Evolutionary conservation across 805 yeast species (phyloP), one percentile per base, ranked within the genome.

Genomic region (Priceomyces medius): DNA sequence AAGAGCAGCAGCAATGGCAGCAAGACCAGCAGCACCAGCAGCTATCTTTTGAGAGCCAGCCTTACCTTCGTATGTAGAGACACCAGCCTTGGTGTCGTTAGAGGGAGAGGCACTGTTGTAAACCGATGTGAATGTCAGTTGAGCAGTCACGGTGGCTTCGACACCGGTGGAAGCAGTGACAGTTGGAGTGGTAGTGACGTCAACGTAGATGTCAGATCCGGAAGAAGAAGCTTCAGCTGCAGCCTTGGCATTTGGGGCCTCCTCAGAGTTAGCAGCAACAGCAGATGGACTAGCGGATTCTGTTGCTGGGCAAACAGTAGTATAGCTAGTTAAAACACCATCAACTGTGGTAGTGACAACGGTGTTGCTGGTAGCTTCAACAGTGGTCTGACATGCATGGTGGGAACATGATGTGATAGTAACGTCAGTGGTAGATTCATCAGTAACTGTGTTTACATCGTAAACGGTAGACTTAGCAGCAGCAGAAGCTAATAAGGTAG

Each of bases 111-210:
- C 37, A 38, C 51, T 43, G 47, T 46, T 40, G 54, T 51, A 60
- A 43, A 67, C 51, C 12, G 71, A 55, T 23, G 69, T 63, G 49
- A 61, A 47, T 43, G 77, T 69, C 38, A 66, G 55, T 56, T 68
- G 74, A 17, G 47, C 46, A 47, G 58, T 54, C 23, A 50, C 49
- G 39, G 76, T 73, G 41, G 75, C 70, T 47, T 74, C 71, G 44
- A 71, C 73, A 53, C 66, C 73, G 40, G 71, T 66, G 27, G 79
- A 68, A n/a, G 58, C 61, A 42, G 75, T 66, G 37, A 63, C 71
- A 41, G 71, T 63, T 51, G 80, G 80, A 35, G 80, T 76, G 44
- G 69, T 58, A 45, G 80, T 74, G 51, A 67, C 63, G 49, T 76
- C 79, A 39, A 73, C 76, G 55, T 68, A 73, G 36, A 64, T 53